Evolutionary conservation across 345 rosid species (phyloP), one percentile per base, ranked within the genome.

Genomic region (Bruguiera sexangula): DNA sequence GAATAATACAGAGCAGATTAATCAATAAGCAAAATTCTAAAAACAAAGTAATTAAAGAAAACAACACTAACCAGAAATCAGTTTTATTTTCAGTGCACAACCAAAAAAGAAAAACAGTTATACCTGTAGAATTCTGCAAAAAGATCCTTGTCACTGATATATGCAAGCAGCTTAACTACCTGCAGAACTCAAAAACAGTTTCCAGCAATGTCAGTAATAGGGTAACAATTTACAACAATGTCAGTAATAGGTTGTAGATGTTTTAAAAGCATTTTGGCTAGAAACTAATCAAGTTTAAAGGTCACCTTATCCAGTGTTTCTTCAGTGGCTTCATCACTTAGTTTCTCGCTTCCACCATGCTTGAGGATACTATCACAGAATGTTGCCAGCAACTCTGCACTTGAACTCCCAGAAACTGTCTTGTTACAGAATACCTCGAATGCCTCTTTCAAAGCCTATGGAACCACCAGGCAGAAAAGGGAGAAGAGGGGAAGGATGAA

Each of bases 151-250:
- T 92, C 96, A 54, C 91, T 84, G 39, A 86, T 87, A 63, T 89
- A 89, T 1, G 89, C 96, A 69, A 92, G 96, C 81, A 92, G 79
- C 82, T 90, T 92, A 63, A 96, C 98, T 2, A 92, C 97, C 97
- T 94, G 84, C 70, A 83, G 46, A 75, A 78, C 26, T 65, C 55
- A 69, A 59, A 50, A n/a, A 50, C 9, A 24, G 65, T 29, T 74
- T 26, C 68, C 18, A 24, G 16, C 0, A 3, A 21, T 24, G 18
- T 56, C 31, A 56, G 50, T 13, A 11, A 56, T 9, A 56, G 11
- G 26, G 29, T 11, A 56, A 24, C 60, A 24, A 6, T 11, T 21
- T 27, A 32, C 54, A 62, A 31, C 26, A 21, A 68, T 16, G 59
- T 43, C 36, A 60, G 27, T 37, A 10, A 37, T 31, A 3, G 43